Evolutionary conservation across 2,329 filamentous ascomycete genomes (phyloP), one percentile per base, ranked within the genome.

Genomic region (Basipetospora chlamydospora): DNA sequence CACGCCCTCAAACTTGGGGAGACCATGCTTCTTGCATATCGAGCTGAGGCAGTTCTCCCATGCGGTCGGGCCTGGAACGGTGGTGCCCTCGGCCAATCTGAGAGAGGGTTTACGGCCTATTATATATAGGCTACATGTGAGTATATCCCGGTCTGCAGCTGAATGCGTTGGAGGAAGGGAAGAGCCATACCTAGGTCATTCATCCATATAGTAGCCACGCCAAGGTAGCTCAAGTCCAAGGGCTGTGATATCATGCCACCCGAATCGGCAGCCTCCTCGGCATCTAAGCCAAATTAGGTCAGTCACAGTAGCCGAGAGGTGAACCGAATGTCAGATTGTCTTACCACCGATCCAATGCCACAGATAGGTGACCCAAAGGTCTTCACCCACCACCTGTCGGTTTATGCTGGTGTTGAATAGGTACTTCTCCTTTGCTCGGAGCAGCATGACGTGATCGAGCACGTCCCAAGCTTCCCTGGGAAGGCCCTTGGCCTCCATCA

Each of bases 141-240:
- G 33, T 26, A 16, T 11, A 18, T 28, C 9, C 12, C 13, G 7
- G 13, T 12, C 9, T 8, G 13, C 4, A 20, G 4, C n/a, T n/a
- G n/a, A n/a, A n/a, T n/a, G n/a, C n/a, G 11, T 7, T 21, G 3
- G 20, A 12, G 17, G 26, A 31, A 6, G 20, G 7, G 20, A 30
- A 7, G 5, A 13, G 5, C 45, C 61, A 50, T 58, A 67, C 78
- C 79, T 7, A 85, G 63, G 35, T 75, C 63, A 42, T 80, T 78
- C 3, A 60, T 70, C 81, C 82, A 88, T 38, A 90, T 71, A 2
- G 70, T 70, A 37, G 73, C 63, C 6, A 87, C 74, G 2, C 84
- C 84, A 40, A 88, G 62, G 47, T 81, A 90, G 47, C 78, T 79
- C 15, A 88, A 58, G 46, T 90, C 82, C 4, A 86, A 59, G 3